These are phyloP conservation scores for Kodamaea hsintzibuensis DNA, from an alignment of 805 yeast species.

Conservation along the genomic window DNA sequence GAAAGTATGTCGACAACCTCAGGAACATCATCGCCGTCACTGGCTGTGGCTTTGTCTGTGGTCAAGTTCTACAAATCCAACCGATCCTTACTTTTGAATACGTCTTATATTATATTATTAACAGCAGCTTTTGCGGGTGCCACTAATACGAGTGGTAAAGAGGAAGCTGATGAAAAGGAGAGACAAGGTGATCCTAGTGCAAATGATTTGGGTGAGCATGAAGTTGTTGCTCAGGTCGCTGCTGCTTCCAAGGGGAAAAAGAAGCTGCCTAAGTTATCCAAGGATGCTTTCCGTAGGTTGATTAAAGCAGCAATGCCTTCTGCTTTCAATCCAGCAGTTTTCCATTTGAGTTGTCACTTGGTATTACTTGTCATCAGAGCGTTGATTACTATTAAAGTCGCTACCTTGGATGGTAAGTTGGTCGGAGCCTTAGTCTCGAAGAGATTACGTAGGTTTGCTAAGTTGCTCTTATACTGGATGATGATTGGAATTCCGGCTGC, in stretches of 20 bases:
- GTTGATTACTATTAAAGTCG: slow-evolving; percentile 73
- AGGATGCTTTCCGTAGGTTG: slow-evolving; percentile 31
- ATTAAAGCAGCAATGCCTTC: slow-evolving; percentile 38
- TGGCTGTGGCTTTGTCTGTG: slow-evolving; percentile 26
- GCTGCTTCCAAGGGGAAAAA: slow-evolving; percentile 10
- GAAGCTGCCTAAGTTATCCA: slow-evolving; percentile 28
- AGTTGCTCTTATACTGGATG: slow-evolving; percentile 75
- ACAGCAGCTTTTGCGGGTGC: slow-evolving; percentile 47
- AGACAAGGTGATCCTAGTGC: slow-evolving; percentile 6
- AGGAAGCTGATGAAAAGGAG: slow-evolving; percentile 4
- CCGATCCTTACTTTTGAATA: slow-evolving; percentile 40
- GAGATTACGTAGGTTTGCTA: slow-evolving; percentile 61
- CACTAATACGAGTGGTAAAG: slow-evolving; percentile 24
- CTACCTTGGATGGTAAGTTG: slow-evolving; percentile 80
- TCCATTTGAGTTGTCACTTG: slow-evolving; percentile 52
- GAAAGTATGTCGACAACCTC: slow-evolving; percentile 4
- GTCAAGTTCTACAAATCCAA: slow-evolving; percentile 40
- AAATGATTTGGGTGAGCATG: slow-evolving; percentile 12
- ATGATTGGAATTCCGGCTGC: slow-evolving; percentile 84
- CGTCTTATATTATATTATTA: slow-evolving; percentile 41
- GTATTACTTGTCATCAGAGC: slow-evolving; percentile 66
- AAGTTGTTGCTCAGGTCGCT: slow-evolving; percentile 8
- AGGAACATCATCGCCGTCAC: slow-evolving; percentile 1
- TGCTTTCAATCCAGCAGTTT: slow-evolving; percentile 27
- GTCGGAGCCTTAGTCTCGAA: slow-evolving; percentile 81